Base-by-base conservation (phyloP, 1,139 yeast genomes). In the Pichia sp. region DNA sequence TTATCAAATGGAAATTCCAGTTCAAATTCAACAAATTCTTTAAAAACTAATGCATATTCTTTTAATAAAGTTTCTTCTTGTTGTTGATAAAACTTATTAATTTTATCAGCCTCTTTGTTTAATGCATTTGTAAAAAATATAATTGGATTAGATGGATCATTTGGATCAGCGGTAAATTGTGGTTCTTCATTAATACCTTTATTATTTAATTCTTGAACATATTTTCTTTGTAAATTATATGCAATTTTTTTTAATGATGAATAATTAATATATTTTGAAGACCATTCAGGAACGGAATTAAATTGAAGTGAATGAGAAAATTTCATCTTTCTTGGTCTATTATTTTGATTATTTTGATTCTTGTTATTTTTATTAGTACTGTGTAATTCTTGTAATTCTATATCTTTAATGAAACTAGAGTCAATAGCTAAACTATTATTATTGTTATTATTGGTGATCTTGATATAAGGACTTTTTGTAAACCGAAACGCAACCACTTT, bases 201-300 rank as follows among this genome's bases (percentile, higher is more conserved):
- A 31, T 47, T 39, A 28, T 56, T 54, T n/a, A 70, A 55, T 33
- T 63, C 66, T 38, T 68, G 70, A 39, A 68, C 68, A 40, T 67
- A 62, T 48, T 69, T 68, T 50, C 74, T 66, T 51, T 76, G 79
- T 34, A 75, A 63, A 30, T 64, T 57, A 60, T 83, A 83, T 40
- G 83, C 77, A 29, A 74, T 69, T 62, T 80, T 81, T 61, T 84
- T 84, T 43, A 84, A 71, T 8, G 75, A 72, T 4, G 83, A 78
- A 63, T 83, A 83, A 62, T 81, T 81, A 53, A 84, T 71, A 61
- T 84, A 84, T 53, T 74, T 67, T 49, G 83, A 79, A 46, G 82
- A 74, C 90, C 92, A 84, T 60, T 84, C 92, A 5, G 92, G 90
- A 35, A 84, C 90, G 28, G 87, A 86, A 64, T 84, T 84, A 66